A percentile compares a stretch with the other conserved stretches of the same genome.
phyloP scores from a whole-genome alignment of 305 asterid species.

The Solanum hybrid region DNA sequence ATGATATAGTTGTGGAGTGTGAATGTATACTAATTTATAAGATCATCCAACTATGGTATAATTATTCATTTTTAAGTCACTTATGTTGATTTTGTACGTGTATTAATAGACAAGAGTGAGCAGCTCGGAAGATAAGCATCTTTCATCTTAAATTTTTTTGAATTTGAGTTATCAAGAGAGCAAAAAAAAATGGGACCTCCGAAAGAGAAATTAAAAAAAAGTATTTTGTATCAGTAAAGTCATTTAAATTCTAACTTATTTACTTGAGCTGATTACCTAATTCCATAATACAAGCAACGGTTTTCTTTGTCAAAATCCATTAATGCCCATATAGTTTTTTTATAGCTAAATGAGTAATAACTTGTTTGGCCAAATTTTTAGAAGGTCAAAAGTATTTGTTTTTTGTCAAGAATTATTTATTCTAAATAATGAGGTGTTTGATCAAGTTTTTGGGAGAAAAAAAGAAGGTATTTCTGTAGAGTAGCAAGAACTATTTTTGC shows the following conservation, averaged over 20 bases:
- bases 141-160: not conserved
- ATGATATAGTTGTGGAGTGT: not conserved
- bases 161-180: no score
- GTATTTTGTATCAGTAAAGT: not conserved
- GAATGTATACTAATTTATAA: not conserved
- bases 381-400: not conserved
- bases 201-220: no score
- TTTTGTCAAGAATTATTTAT: not conserved
- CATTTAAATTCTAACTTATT: not conserved
- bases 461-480: not conserved
- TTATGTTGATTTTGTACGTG: not conserved
- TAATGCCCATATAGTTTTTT: not conserved
- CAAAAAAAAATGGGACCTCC: rapidly evolving
- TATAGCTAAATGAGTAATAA: not conserved
- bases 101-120: not conserved
- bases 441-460: not conserved
- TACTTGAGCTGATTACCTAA: not conserved
- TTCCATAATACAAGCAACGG: not conserved
- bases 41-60: no score
- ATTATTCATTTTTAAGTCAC: not conserved
- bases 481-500: not conserved
- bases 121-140: not conserved
- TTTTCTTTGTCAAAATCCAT: not conserved
- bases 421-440: not conserved
- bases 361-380: not conserved